Evolutionary conservation across 2,329 filamentous ascomycete genomes (phyloP), one percentile per base, ranked within the genome.

Genomic region (Pseudogymnoascus sp.): DNA sequence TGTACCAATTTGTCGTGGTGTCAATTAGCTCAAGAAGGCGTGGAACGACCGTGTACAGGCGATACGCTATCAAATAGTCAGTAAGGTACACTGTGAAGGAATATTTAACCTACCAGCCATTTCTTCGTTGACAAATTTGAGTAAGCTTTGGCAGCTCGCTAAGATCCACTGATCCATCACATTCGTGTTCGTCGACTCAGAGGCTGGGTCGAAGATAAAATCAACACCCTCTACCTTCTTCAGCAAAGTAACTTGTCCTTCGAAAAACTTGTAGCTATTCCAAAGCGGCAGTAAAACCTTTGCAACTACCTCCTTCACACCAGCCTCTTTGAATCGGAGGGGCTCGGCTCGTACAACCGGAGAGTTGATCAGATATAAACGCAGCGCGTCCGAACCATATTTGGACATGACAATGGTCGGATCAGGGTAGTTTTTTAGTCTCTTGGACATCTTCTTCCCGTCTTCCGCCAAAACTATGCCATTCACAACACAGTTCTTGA

Each of bases 1-100:
- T 97, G 77, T 97, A 97, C 93, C 93, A 97, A 77, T 97, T 97
- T n/a, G 93, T 97, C 3, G 90, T 92, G 76, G 96, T 92, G 72
- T 97, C 93, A 68, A 97, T 96, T 71, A 96, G 83, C 64, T 83
- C 83, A 16, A 96, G 82, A 65, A 97, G 78, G 67, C 90, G 84
- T 6, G 93, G 93, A 50, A 96, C 92, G 50, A 97, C 93, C 1
- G 93, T 97, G 76, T 97, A 97, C 37, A 93, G 77, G 42, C 89
- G 87, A 74, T 91, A 91, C 6, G 79, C 87, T 81, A n/a, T 72
- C 42, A 4, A 16, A 37, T 50, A 19, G 38, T 67, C 59, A 65
- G 65, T 62, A 37, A 66, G 29, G 24, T 47, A 29, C 11, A 38
- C 8, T 6, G 35, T 16, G n/a, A 21, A 59, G 24, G 19, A n/a